Base-by-base conservation (phyloP, 106 monocot genomes). In the Apostasia ramifera region DNA sequence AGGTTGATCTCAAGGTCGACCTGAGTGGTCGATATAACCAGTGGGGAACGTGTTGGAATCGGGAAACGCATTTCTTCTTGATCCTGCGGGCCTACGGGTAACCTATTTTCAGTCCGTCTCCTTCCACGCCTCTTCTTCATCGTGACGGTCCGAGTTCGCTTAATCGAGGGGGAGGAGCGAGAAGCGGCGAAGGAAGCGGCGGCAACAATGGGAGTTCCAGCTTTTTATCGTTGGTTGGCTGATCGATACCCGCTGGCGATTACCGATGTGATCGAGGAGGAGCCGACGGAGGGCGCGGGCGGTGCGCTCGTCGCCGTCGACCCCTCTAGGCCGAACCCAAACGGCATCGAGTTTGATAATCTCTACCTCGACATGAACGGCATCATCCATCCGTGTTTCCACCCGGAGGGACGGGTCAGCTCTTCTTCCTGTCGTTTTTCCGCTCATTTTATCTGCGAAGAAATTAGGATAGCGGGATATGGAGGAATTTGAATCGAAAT, bases 361-460 rank as follows among this genome's bases (percentile, higher is more conserved):
- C 85, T 97, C 48, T 97, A 97, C 67, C 89, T 97, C 70, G 97
- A 97, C 75, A 92, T 97, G 92, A 97, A 97, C 61, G 89, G 92
- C 56, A 92, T 92, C 74, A 92, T 97, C 70, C 92, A 97, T 57
- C 92, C 92, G 11, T 97, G 95, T 77, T 97, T 97, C 82, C 95
- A 97, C 61, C 95, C 95, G 45, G 95, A 97, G 8, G 89, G 88
- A 12, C 76, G 85, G 71, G 95, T 87, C 59, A 47, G 74, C 6
- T 60, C n/a, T 48, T 77, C 81, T 78, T 47, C 9, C 5, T 26
- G 7, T 86, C 44, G 3, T 44, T 9, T 43, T 26, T 13, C 44
- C 2, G 1, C 7, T 13, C 12, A 13, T 44, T 12, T n/a, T 3
- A 43, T 61, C 7, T 61, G 26, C 26, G 26, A 26, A 26, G 26